phyloP scores from a whole-genome alignment of 352 stramenopile species.

The Pythium utonaiense region DNA sequence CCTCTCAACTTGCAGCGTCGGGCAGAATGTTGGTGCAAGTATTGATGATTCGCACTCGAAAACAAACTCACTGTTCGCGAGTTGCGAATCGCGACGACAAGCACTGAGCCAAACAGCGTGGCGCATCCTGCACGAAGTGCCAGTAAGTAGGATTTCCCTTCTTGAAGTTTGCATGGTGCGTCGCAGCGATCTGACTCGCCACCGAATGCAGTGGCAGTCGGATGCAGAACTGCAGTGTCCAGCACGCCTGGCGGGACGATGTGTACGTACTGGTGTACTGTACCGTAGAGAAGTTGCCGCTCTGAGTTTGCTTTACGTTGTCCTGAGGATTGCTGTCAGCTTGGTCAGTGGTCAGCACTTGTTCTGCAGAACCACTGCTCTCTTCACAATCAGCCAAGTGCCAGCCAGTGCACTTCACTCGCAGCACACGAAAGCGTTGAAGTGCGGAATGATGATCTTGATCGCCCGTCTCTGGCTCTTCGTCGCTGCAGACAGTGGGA shows the following conservation, averaged over 20 bases:
- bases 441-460: slow-evolving; percentile 3
- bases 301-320: no score
- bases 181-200: background rate
- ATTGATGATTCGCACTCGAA: background rate
- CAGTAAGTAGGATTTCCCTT: no score
- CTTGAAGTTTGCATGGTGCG: no score
- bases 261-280: no score
- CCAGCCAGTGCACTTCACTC: background rate
- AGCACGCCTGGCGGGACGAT: no score
- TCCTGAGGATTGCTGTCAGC: no score
- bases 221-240: no score
- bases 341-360: background rate
- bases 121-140: no score
- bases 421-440: background rate
- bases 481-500: slow-evolving; percentile 23
- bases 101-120: no score
- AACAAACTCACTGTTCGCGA: background rate
- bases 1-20: background rate
- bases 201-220: background rate
- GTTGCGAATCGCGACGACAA: background rate
- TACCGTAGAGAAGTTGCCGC: no score
- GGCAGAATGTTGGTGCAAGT: background rate
- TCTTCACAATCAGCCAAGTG: background rate
- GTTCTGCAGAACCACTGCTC: background rate
- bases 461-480: slow-evolving; percentile 11